These are phyloP conservation scores for Leishmania tarentolae DNA, from an alignment of 208 protist genomes.

Conservation along the genomic window DNA sequence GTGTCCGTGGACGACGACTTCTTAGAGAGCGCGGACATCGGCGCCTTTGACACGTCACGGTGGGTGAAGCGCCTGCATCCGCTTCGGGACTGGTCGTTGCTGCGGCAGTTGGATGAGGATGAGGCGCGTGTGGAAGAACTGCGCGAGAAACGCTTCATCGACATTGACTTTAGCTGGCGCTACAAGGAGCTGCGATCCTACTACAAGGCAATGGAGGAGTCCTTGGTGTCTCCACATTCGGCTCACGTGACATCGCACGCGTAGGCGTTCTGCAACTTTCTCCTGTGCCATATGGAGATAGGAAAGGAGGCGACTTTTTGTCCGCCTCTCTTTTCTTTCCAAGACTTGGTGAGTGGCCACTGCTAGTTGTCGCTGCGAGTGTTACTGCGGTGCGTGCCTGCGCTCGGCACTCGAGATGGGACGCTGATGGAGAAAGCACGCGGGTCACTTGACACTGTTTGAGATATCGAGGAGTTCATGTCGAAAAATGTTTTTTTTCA, in stretches of 20 bases:
- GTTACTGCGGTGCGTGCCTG: background rate
- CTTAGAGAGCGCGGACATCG: slow-evolving; percentile 73
- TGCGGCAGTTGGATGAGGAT: slow-evolving; percentile 85
- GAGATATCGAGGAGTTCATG: background rate
- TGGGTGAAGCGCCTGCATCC: slow-evolving; percentile 87
- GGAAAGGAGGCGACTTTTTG: background rate
- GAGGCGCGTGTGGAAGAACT: slow-evolving; percentile 76
- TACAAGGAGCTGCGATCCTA: slow-evolving; percentile 72
- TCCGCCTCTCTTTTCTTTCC: background rate
- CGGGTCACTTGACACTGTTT: background rate
- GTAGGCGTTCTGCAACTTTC: background rate
- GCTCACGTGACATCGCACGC: background rate
- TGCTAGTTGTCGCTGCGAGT: background rate
- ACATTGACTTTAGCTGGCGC: slow-evolving; percentile 84
- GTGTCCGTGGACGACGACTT: slow-evolving; percentile 82
- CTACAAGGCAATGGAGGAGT: slow-evolving; percentile 67
- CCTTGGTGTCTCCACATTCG: slow-evolving; percentile 32
- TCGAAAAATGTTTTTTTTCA: background rate
- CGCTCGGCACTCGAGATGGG: background rate
- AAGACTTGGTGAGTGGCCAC: background rate
- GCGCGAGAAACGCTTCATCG: slow-evolving; percentile 71
- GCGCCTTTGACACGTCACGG: slow-evolving; percentile 81
- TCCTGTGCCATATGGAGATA: background rate
- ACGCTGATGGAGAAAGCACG: background rate
- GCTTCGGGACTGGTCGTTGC: slow-evolving; percentile 83